Conservation (phyloP, 768 basidiomycete species). For the Hericium coralloides region DNA sequence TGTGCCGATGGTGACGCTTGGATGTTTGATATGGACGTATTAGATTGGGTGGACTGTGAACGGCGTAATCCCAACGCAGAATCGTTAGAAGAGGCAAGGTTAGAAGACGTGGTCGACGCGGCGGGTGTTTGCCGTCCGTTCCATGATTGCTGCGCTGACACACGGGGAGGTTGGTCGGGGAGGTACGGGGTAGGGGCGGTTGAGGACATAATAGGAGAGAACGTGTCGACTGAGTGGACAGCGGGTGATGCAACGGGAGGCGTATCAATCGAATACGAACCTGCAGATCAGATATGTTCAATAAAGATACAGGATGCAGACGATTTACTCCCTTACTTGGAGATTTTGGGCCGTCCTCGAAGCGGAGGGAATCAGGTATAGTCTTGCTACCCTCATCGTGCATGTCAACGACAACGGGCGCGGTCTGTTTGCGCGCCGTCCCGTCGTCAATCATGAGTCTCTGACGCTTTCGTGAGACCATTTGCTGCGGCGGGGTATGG, state of each 20-base stretch:
- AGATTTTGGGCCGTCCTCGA: neutral
- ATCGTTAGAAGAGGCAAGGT: neutral
- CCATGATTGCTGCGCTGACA: neutral
- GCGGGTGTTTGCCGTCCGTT: neutral
- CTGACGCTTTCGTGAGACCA: slow-evolving; percentile 40
- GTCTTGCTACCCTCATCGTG: slow-evolving; percentile 30
- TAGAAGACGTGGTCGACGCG: neutral
- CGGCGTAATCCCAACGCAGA: slow-evolving; percentile 14
- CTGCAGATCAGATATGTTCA: neutral
- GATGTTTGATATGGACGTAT: neutral
- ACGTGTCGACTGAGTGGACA: neutral
- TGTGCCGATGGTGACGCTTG: neutral
- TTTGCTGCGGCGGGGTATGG: slow-evolving; percentile 23
- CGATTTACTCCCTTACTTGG: neutral
- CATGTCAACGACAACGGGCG: slow-evolving; percentile 25
- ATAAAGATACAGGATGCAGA: neutral
- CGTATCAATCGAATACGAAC: neutral
- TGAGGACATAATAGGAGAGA: neutral
- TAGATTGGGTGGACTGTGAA: neutral
- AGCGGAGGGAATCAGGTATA: slow-evolving; percentile 5
- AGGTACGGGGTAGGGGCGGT: neutral
- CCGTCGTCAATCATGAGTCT: slow-evolving; percentile 64
- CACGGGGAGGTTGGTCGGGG: neutral
- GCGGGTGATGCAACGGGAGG: neutral
- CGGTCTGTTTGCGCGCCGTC: slow-evolving; percentile 24